Percentiles rank a stretch among this genome's conserved stretches.
phyloP scores from a whole-genome alignment of 2,329 filamentous ascomycete species.

The Aspergillus amoenus region DNA sequence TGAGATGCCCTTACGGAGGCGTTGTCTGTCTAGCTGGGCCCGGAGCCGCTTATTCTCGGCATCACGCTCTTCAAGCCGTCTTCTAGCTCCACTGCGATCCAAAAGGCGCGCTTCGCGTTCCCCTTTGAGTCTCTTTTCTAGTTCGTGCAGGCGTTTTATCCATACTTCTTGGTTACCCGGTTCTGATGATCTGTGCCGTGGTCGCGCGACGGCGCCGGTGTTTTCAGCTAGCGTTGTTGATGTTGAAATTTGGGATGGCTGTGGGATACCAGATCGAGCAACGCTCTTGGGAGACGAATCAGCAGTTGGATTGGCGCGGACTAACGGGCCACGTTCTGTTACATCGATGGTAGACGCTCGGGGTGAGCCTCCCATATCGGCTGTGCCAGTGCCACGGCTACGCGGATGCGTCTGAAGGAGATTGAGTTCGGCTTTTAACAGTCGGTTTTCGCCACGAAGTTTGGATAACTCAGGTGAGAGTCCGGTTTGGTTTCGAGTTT shows the following conservation, averaged over 20 bases:
- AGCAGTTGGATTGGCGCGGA: constrained; percentile 56
- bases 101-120: constrained; percentile 83
- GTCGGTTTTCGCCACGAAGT: constrained; percentile 60
- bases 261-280: constrained; percentile 34
- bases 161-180: constrained; percentile 66
- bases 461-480: constrained; percentile 57
- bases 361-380: constrained; percentile 35
- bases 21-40: constrained; percentile 62
- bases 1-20: constrained; percentile 38
- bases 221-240: constrained; percentile 31
- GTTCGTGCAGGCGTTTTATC: constrained; percentile 80
- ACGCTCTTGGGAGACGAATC: constrained; percentile 33
- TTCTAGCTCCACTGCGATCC: constrained; percentile 79
- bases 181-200: constrained; percentile 26
- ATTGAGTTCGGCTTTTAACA: constrained; percentile 61
- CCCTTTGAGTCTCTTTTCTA: constrained; percentile 84
- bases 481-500: constrained; percentile 30
- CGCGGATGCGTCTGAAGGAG: constrained; percentile 68
- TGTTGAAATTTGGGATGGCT: constrained; percentile 35
- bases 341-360: constrained; percentile 28
- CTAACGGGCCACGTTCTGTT: constrained; percentile 48
- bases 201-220: constrained; percentile 26
- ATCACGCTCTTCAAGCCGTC: constrained; percentile 74
- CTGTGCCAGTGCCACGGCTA: constrained; percentile 45
- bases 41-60: constrained; percentile 70